Evolutionary conservation across 768 basidiomycete species (phyloP).

Genomic region (Plicaturopsis crispa): DNA sequence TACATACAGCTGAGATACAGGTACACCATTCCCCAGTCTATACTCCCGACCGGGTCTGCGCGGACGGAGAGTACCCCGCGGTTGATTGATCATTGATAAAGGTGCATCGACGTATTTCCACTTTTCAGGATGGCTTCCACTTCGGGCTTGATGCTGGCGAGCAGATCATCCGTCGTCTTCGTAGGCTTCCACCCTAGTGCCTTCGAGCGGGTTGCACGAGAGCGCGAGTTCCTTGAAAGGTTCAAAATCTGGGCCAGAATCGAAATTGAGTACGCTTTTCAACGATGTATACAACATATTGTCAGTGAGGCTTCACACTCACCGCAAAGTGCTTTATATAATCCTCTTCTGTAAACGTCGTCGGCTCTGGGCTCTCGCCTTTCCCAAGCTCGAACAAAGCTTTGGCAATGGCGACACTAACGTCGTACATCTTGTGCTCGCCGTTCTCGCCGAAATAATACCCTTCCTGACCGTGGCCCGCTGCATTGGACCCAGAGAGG

Average conservation of each 20-base stretch:
- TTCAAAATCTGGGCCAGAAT: constrained; percentile 1
- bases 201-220: constrained; percentile 31
- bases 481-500: constrained; percentile 10
- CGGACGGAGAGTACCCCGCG: too few species aligned
- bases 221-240: constrained; percentile 31
- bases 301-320: neutral
- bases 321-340: neutral
- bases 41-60: too few species aligned
- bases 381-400: constrained; percentile 26
- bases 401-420: constrained; percentile 24
- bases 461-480: constrained; percentile 16
- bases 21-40: too few species aligned
- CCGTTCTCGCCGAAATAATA: constrained; percentile 17
- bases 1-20: too few species aligned
- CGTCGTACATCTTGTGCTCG: constrained; percentile 13
- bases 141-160: constrained; percentile 39
- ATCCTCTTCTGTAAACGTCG: constrained; percentile 36
- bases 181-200: constrained; percentile 47
- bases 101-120: constrained; percentile 7
- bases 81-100: constrained; percentile 8
- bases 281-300: neutral
- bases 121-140: constrained; percentile 18
- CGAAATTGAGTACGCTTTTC: neutral
- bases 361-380: constrained; percentile 29
- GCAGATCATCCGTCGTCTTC: constrained; percentile 39